Evolutionary conservation across 148 eudicot species (phyloP).

Genomic region (Nepenthes mirabilis): DNA sequence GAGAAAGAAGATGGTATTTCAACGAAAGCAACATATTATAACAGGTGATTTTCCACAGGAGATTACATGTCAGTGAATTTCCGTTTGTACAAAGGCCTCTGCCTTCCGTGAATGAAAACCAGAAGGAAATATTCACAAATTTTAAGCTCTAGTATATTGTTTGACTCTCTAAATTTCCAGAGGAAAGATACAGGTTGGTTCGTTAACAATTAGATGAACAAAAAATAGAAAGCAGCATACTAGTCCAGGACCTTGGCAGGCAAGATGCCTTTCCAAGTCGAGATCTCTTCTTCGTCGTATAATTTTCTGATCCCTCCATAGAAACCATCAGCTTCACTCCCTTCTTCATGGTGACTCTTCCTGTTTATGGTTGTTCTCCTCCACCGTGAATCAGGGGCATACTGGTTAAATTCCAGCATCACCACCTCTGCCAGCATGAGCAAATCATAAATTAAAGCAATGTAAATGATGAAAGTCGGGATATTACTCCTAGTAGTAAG

Average conservation of each 20-base stretch:
- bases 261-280: conserved; percentile 61
- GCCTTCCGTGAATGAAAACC: no score
- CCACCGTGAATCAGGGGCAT: conserved; percentile 59
- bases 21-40: no score
- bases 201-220: no score
- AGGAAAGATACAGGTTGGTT: no score
- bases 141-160: no score
- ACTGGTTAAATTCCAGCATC: conserved; percentile 82
- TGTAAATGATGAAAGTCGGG: background rate
- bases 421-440: conserved; percentile 36
- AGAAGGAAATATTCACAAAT: no score
- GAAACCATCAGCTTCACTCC: conserved; percentile 61
- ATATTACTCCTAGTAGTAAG: background rate
- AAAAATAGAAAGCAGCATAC: background rate
- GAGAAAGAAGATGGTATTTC: no score
- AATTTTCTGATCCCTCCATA: conserved; percentile 88
- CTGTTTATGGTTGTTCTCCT: conserved; percentile 41
- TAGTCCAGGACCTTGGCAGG: conserved; percentile 43
- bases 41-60: no score
- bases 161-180: no score
- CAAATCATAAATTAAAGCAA: background rate
- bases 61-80: no score
- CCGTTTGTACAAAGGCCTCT: no score
- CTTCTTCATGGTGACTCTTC: conserved; percentile 64
- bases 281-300: conserved; percentile 40